Base-by-base conservation (phyloP, 768 basidiomycete species). In the Chiua virens region DNA sequence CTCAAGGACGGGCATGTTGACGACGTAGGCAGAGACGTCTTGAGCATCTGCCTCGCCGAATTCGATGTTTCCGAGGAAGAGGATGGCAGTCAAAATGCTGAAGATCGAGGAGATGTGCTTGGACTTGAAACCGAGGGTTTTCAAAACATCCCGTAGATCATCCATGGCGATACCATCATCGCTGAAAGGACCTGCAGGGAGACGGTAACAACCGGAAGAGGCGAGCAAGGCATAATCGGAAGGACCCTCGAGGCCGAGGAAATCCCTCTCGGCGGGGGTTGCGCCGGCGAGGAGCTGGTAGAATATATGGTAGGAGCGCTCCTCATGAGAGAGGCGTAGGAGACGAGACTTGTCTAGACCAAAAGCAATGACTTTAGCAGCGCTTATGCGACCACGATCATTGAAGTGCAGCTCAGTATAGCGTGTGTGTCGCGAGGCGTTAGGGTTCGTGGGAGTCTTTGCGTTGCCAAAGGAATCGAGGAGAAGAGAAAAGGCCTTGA, bases 381-480 rank as follows among this genome's bases (percentile, higher is more conserved):
- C 76, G 38, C 72, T 67, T 48, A 85, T 78, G 41, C 80, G 78
- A 32, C 83, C 79, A 28, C 73, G 73, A 50, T 75, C 75, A 59
- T 75, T 75, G 71, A 85, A 85, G 65, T 83, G 82, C 45, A 85
- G 75, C 59, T 85, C 84, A 25, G 80, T 71, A 67, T 78, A 82
- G 53, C 79, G 76, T 52, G 75, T 75, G 67, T 81, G 75, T 37
- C 85, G 82, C 25, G 84, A 83, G 44, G 85, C 84, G 30, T 83
- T 83, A 18, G 83, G 77, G 61, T 81, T 85, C 59, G 76, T 68
- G 60, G 74, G 70, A 32, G 85, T 81, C 72, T 86, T 86, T 56
- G 85, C 81, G 57, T 78, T 78, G 42, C 85, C 84, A 66, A 86
- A 86, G 45, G 85, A 75, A 52, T 82, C 77, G 62, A 86, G 79